These are phyloP conservation scores for Spathaspora sp. DNA, from an alignment of 805 yeast species.

Conservation along the genomic window DNA sequence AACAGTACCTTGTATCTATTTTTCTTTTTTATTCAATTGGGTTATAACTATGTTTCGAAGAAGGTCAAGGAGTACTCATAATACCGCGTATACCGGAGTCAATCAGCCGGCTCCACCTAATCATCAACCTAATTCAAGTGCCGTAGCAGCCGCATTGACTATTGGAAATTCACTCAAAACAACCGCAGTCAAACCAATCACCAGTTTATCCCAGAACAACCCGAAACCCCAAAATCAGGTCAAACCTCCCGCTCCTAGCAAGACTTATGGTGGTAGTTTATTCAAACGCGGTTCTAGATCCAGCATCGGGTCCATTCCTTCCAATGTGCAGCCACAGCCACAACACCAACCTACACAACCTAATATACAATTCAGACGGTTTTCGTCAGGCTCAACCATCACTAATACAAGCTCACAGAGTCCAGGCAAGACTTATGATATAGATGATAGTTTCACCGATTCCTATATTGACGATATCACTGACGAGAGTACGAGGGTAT, in stretches of 20 bases:
- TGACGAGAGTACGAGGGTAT: constrained; percentile 17
- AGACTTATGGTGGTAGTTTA: constrained; percentile 6
- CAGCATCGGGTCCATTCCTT: constrained; percentile 3
- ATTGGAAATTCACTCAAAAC: constrained; percentile 29
- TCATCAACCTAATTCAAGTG: constrained; percentile 34
- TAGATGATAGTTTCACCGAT: constrained; percentile 31
- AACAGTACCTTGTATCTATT: neutral
- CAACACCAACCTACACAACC: constrained; percentile 2
- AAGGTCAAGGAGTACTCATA: constrained; percentile 25
- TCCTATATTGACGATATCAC: constrained; percentile 29
- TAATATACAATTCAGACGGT: constrained; percentile 5
- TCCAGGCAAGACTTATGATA: constrained; percentile 12
- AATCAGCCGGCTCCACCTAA: constrained; percentile 30
- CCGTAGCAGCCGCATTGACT: constrained; percentile 43
- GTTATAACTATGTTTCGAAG: constrained; percentile 24
- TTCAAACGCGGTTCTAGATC: constrained; percentile 11
- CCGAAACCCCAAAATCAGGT: neutral
- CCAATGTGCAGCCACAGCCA: neutral
- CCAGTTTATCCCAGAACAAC: neutral
- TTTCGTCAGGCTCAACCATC: constrained; percentile 8
- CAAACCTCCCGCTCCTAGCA: neutral
- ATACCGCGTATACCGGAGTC: constrained; percentile 42
- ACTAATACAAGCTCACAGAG: constrained; percentile 5
- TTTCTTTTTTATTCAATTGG: neutral
- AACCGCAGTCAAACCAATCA: constrained; percentile 1